Conservation (phyloP, 2,329 filamentous ascomycete genomes). For the Aspergillus piperis region DNA sequence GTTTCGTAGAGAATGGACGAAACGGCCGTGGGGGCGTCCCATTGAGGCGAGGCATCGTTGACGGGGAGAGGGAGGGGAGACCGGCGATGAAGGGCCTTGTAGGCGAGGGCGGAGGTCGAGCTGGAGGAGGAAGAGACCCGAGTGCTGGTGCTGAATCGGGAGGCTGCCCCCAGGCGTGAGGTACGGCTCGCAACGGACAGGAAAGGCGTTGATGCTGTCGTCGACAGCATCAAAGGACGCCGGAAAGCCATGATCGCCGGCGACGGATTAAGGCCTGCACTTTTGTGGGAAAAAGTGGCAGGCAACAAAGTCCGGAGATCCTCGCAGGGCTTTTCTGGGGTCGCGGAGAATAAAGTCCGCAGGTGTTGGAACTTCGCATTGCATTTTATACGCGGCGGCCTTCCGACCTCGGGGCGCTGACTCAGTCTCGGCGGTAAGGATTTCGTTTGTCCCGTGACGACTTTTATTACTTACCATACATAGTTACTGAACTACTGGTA, state of each 20-base stretch:
- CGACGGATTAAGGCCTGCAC: conserved; percentile 8
- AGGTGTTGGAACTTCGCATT: conserved; percentile 16
- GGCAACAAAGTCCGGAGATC: neutral
- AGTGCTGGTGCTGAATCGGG: conserved; percentile 31
- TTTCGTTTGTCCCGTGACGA: conserved; percentile 12
- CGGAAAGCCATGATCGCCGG: conserved; percentile 42
- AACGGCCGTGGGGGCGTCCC: conserved; percentile 86
- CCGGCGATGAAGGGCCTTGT: conserved; percentile 93
- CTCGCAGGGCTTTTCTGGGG: neutral
- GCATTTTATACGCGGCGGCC: conserved; percentile 19
- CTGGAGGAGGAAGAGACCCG: conserved; percentile 47
- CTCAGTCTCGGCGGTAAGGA: conserved; percentile 23
- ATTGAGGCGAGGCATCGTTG: conserved; percentile 75
- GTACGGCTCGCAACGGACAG: conserved; percentile 29
- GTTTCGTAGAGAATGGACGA: conserved; percentile 99
- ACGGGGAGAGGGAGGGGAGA: conserved; percentile 81
- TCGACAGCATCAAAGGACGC: conserved; percentile 37
- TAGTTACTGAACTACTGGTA: no score
- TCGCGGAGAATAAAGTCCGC: conserved; percentile 11
- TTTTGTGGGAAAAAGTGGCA: conserved; percentile 3
- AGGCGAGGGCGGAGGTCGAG: conserved; percentile 91
- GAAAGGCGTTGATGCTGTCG: conserved; percentile 34
- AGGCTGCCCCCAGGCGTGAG: conserved; percentile 29
- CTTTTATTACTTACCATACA: no score
- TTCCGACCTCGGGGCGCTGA: conserved; percentile 43